Base-by-base conservation (phyloP, 1,284 basidiomycete species). In the Mixia osmundae region DNA sequence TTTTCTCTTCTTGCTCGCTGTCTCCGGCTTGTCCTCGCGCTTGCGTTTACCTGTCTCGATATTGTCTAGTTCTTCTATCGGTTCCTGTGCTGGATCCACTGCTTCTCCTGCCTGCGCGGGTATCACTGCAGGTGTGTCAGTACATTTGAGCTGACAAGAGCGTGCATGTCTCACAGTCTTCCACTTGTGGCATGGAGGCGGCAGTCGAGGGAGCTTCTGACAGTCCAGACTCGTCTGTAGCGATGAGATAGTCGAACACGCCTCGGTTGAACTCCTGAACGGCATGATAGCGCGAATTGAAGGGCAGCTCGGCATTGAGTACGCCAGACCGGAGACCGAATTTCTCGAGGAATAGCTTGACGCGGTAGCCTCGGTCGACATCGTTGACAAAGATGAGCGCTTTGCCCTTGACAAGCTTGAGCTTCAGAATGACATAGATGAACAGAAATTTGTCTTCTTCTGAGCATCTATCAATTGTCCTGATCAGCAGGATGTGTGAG, bases 201-300 rank as follows among this genome's bases (percentile, higher is more conserved):
- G n/a, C n/a, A n/a, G n/a, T n/a, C n/a, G n/a, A n/a, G n/a, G n/a
- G n/a, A n/a, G n/a, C n/a, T n/a, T 47, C 50, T 6, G 60, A 61
- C 6, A 62, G 60, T 3, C 68, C 65, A 43, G 67, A 69, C 57
- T 95, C 91, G 54, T 97, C 91, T 3, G 87, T 94, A 0, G 91
- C 91, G 40, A 99, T 91, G 43, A 97, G 87, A 54, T 95, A 95
- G 53, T 97, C 85, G 53, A 95, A 97, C 9, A 89, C 80, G 5
- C 91, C 91, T 50, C 85, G 82, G 60, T 99, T 95, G 55, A 99
- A 99, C 58, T 95, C 89, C 51, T 99, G 85, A 2, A 99, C 89
- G 4, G 79, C 77, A 53, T 97, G 91, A 53, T 89, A 95, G 70
- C 85, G 67, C 18, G 82, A 89, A 51, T 94, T 95, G 40, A 95